Evolutionary conservation across 768 basidiomycete species (phyloP).

Genomic region (Russula emetica): DNA sequence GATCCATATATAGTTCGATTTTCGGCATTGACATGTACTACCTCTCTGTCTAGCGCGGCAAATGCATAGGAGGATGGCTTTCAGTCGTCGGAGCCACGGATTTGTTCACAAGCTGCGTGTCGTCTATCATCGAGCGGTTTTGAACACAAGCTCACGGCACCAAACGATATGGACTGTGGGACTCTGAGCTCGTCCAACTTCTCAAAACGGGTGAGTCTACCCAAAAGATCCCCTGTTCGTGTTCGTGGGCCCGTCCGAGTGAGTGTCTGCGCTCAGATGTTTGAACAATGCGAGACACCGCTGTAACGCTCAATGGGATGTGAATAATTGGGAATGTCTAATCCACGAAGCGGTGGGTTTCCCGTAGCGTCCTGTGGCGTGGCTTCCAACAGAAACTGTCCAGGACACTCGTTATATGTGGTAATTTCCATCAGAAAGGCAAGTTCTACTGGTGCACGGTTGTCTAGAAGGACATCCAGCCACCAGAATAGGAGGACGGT

Average conservation of each 20-base stretch:
- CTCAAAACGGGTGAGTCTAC: not conserved
- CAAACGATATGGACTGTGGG: not conserved
- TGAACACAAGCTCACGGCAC: not conserved
- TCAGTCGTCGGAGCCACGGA: not conserved
- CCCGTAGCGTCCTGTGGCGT: not conserved
- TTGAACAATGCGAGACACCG: not conserved
- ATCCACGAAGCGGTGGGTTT: not conserved
- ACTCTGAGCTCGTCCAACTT: constrained; percentile 6
- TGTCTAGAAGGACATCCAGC: not conserved
- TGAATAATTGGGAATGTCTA: not conserved
- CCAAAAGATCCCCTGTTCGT: not conserved
- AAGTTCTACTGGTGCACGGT: not conserved
- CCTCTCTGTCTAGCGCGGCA: not conserved
- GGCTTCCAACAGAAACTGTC: not conserved
- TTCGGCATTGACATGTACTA: not conserved
- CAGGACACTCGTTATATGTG: not conserved
- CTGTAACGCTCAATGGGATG: not conserved
- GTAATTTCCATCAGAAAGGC: constrained; percentile 1
- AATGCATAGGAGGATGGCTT: not conserved
- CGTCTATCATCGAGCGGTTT: not conserved
- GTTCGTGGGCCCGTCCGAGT: not conserved
- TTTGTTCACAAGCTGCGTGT: not conserved
- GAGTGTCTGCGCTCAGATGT: not conserved
- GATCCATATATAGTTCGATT: not conserved
- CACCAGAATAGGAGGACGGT: not conserved